A percentile compares a stretch with the other conserved stretches of the same genome.
Conservation (phyloP, 2,329 filamentous ascomycete genomes). For the Chrysoporthe cubensis region DNA sequence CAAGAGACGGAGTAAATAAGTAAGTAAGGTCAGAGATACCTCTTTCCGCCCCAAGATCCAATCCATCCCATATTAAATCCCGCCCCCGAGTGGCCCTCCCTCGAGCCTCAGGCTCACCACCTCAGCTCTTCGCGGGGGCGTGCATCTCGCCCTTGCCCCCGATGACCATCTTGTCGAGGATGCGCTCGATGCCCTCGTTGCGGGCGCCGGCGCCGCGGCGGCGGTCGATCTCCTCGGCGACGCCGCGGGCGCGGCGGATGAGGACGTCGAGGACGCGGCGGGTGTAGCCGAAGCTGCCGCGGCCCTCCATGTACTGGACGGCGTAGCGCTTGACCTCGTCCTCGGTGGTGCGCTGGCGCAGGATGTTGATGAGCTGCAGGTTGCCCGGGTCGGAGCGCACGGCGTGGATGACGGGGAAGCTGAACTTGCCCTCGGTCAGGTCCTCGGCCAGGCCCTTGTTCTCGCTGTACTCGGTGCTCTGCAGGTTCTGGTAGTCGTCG, state of each 20-base stretch:
- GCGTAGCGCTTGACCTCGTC: conserved; percentile 91
- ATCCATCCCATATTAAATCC: not conserved
- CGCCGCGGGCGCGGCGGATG: conserved; percentile 63
- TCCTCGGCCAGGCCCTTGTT: conserved; percentile 97
- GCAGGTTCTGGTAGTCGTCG: conserved; percentile 92
- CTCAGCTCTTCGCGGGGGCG: conserved; percentile 23
- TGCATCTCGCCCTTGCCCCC: conserved; percentile 27
- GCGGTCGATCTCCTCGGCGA: conserved; percentile 68
- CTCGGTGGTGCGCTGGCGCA: conserved; percentile 86
- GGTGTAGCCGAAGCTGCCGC: conserved; percentile 88
- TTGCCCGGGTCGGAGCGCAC: conserved; percentile 77
- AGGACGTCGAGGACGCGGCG: conserved; percentile 67
- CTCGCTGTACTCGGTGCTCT: conserved; percentile 71
- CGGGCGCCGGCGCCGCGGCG: conserved; percentile 50
- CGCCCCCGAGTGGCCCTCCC: not conserved
- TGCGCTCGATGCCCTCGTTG: conserved; percentile 63
- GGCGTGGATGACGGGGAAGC: conserved; percentile 91
- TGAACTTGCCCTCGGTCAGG: conserved; percentile 95
- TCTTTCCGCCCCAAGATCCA: not conserved
- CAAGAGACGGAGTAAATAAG: not conserved
- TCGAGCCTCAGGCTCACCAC: not conserved
- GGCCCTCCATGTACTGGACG: conserved; percentile 86
- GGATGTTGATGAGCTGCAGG: conserved; percentile 84
- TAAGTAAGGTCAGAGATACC: not conserved
- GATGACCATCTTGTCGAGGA: conserved; percentile 68